These are phyloP conservation scores for Hirsutella thompsonii DNA, from an alignment of 2,329 filamentous ascomycete species.

Conservation along the genomic window DNA sequence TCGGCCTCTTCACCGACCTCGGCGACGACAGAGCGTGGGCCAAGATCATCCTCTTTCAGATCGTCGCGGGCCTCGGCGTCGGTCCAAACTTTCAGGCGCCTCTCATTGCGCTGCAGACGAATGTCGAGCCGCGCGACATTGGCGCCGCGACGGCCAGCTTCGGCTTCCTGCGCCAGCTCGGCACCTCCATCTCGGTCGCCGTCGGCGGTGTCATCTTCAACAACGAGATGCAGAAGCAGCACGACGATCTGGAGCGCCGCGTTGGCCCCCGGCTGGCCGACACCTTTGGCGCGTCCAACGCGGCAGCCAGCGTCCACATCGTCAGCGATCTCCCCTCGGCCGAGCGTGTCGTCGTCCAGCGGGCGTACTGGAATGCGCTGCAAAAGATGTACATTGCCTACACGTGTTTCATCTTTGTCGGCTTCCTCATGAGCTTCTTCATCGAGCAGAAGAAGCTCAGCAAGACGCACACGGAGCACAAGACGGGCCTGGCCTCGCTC, in stretches of 20 bases:
- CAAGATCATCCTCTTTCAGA: slow-evolving; percentile 47
- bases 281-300: slow-evolving; percentile 43
- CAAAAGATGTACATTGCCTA: slow-evolving; percentile 47
- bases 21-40: slow-evolving; percentile 39
- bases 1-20: slow-evolving; percentile 51
- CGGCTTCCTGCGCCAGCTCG: slow-evolving; percentile 54
- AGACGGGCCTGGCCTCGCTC: slow-evolving; percentile 39
- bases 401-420: slow-evolving; percentile 32
- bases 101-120: slow-evolving; percentile 54
- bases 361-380: slow-evolving; percentile 35
- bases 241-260: slow-evolving; percentile 29
- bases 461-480: slow-evolving; percentile 42
- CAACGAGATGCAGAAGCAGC: slow-evolving; percentile 53
- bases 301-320: slow-evolving; percentile 46
- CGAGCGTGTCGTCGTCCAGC: slow-evolving; percentile 28
- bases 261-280: slow-evolving; percentile 37
- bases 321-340: slow-evolving; percentile 36
- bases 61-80: slow-evolving; percentile 49
- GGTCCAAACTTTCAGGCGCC: slow-evolving; percentile 59
- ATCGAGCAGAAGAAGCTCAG: slow-evolving; percentile 36
- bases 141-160: slow-evolving; percentile 57
- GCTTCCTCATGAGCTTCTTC: slow-evolving; percentile 32
- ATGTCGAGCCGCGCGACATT: slow-evolving; percentile 48
- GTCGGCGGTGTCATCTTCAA: slow-evolving; percentile 71
- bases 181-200: slow-evolving; percentile 55